These are phyloP conservation scores for Reticulascus tulasneorum DNA, from an alignment of 2,329 filamentous ascomycete genomes.

Conservation along the genomic window DNA sequence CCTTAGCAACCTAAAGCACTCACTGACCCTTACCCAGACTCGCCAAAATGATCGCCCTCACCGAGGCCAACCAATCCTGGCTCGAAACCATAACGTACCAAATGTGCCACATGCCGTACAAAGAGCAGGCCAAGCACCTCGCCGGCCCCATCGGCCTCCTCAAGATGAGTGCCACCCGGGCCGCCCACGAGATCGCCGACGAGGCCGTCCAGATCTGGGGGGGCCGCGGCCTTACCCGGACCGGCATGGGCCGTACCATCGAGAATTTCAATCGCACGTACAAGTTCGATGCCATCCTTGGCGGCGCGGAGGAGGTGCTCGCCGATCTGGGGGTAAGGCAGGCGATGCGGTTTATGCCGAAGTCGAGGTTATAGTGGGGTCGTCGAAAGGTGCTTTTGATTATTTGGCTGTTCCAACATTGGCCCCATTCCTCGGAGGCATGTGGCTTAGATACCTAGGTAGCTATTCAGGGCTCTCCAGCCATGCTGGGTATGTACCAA, in stretches of 20 bases:
- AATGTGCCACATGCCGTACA: conserved; percentile 82
- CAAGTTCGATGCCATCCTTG: conserved; percentile 76
- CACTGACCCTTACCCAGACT: conserved; percentile 42
- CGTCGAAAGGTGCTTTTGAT: no score
- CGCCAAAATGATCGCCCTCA: conserved; percentile 80
- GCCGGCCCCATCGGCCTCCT: conserved; percentile 79
- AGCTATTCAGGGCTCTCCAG: no score
- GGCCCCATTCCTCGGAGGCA: no score
- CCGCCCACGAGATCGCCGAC: conserved; percentile 79
- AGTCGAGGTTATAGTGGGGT: conserved; percentile 79
- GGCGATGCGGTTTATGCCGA: conserved; percentile 80
- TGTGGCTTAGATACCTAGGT: no score
- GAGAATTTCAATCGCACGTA: conserved; percentile 83
- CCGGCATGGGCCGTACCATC: conserved; percentile 76
- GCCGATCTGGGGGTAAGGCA: conserved; percentile 79
- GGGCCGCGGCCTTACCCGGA: conserved; percentile 73
- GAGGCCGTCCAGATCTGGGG: conserved; percentile 84
- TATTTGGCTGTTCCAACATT: no score
- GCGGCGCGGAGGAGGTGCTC: conserved; percentile 79
- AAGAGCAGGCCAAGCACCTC: conserved; percentile 68
- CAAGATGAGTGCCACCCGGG: conserved; percentile 73
- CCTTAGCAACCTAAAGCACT: neutral
- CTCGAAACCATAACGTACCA: conserved; percentile 81
- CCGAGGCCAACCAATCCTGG: conserved; percentile 82
- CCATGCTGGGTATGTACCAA: no score